These are phyloP conservation scores for Bruguiera hainesii DNA, from an alignment of 441 rosid species.

Conservation along the genomic window DNA sequence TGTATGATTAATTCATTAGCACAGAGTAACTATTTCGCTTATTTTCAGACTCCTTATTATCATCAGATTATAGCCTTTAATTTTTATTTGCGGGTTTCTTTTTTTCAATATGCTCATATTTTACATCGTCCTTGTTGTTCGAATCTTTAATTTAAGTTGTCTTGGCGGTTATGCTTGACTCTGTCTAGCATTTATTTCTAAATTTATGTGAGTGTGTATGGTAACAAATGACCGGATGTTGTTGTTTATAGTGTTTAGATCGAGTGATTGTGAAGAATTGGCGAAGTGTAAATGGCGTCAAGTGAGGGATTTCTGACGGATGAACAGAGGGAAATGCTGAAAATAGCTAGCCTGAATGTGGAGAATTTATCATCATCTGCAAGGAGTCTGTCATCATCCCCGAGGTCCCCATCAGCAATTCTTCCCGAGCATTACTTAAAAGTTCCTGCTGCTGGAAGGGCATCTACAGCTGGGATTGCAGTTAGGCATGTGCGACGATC, in stretches of 20 bases:
- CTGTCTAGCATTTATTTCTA: not conserved
- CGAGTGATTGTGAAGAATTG: conserved; percentile 16
- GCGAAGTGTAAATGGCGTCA: conserved; percentile 50
- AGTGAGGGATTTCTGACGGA: conserved; percentile 77
- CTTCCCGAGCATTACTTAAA: conserved; percentile 56
- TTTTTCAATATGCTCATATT: not conserved
- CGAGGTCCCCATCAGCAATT: conserved; percentile 59
- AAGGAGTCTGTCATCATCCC: conserved; percentile 55
- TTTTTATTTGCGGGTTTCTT: too few relatives aligned
- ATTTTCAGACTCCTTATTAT: too few relatives aligned
- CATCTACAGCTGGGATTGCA: conserved; percentile 57
- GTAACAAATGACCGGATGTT: not conserved
- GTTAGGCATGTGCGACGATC: conserved; percentile 76
- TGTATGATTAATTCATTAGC: too few relatives aligned
- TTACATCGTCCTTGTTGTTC: not conserved
- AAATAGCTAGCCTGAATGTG: conserved; percentile 57
- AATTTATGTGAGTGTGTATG: too few relatives aligned
- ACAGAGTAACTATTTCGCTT: too few relatives aligned
- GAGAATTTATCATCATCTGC: conserved; percentile 63
- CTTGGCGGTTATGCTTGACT: not conserved
- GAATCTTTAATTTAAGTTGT: not conserved
- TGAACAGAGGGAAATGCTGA: conserved; percentile 81
- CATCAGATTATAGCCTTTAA: too few relatives aligned
- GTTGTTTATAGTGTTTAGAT: not conserved
- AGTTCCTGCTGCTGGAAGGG: conserved; percentile 65